phyloP scores from a whole-genome alignment of 2,329 filamentous ascomycete genomes.

The Colletotrichum lini region DNA sequence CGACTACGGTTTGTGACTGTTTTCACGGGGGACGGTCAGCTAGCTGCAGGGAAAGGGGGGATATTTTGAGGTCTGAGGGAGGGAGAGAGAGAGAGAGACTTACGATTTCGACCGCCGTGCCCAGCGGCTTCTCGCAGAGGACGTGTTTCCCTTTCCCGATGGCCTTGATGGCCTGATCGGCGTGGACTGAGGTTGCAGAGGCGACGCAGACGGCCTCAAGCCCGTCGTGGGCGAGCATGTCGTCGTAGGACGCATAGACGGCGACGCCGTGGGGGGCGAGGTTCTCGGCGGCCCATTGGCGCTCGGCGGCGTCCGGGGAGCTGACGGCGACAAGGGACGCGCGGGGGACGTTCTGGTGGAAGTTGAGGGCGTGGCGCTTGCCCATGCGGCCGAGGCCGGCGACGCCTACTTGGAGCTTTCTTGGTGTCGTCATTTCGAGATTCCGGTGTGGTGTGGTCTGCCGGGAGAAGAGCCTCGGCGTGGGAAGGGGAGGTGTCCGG shows the following conservation, averaged over 20 bases:
- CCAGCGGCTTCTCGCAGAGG: conserved; percentile 72
- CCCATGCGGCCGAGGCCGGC: conserved; percentile 68
- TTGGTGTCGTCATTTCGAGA: conserved; percentile 43
- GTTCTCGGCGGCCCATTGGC: conserved; percentile 60
- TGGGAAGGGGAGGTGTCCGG: too few relatives aligned
- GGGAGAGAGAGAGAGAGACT: conserved; percentile 44
- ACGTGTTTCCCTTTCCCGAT: conserved; percentile 69
- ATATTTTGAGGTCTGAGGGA: neutral
- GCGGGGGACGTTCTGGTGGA: conserved; percentile 60
- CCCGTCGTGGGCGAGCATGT: conserved; percentile 59
- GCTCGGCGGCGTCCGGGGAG: conserved; percentile 60
- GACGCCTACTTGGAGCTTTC: conserved; percentile 59
- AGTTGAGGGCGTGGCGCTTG: conserved; percentile 64
- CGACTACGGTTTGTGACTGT: conserved; percentile 72
- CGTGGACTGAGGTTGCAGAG: conserved; percentile 67
- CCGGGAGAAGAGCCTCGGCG: too few relatives aligned
- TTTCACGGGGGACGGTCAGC: neutral
- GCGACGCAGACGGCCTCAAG: conserved; percentile 58
- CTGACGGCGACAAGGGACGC: conserved; percentile 65
- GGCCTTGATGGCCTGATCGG: conserved; percentile 69
- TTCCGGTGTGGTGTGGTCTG: neutral
- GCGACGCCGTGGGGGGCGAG: conserved; percentile 60
- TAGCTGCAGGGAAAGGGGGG: too few relatives aligned
- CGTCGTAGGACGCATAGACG: conserved; percentile 61
- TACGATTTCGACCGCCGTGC: conserved; percentile 72